Evolutionary conservation across 2,329 filamentous ascomycete species (phyloP).

Genomic region (Penicillium crustosum): DNA sequence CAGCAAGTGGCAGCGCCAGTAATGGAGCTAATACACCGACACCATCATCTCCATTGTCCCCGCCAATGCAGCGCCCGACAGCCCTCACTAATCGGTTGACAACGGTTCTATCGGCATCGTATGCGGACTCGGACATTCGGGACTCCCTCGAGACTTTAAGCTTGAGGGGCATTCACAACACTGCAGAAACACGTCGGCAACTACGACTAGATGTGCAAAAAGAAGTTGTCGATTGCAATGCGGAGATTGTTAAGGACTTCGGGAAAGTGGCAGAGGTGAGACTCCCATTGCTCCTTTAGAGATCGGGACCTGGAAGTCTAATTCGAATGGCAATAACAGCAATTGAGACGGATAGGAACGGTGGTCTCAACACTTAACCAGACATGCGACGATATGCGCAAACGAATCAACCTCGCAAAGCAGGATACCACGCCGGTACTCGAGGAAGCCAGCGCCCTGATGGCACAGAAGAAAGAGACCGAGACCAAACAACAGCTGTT

Average conservation of each 20-base stretch:
- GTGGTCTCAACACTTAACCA: slow-evolving; percentile 77
- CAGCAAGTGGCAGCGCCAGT: slow-evolving; percentile 25
- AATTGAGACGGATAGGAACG: slow-evolving; percentile 79
- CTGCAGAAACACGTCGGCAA: slow-evolving; percentile 72
- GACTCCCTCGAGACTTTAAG: slow-evolving; percentile 80
- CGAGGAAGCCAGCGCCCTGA: slow-evolving; percentile 71
- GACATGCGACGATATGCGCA: slow-evolving; percentile 77
- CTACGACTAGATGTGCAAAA: slow-evolving; percentile 81
- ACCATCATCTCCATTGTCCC: slow-evolving; percentile 33
- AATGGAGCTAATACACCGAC: slow-evolving; percentile 29
- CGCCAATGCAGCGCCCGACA: slow-evolving; percentile 48
- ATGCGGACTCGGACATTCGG: slow-evolving; percentile 87
- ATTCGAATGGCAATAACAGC: slow-evolving; percentile 52
- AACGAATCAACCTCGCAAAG: slow-evolving; percentile 72
- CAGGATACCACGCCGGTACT: slow-evolving; percentile 72
- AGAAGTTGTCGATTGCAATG: slow-evolving; percentile 91
- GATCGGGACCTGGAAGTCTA: slow-evolving; percentile 9
- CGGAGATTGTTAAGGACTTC: slow-evolving; percentile 83
- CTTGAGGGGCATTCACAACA: slow-evolving; percentile 68
- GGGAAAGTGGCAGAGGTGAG: slow-evolving; percentile 81
- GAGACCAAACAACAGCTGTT: slow-evolving; percentile 79
- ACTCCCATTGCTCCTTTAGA: not conserved
- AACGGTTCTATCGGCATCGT: slow-evolving; percentile 83
- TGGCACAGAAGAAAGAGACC: slow-evolving; percentile 69
- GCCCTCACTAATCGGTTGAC: slow-evolving; percentile 80